Percentiles rank a stretch among this genome's conserved stretches.
phyloP scores from a whole-genome alignment of 2,329 filamentous ascomycete species.

The Aspergillus neotritici region DNA sequence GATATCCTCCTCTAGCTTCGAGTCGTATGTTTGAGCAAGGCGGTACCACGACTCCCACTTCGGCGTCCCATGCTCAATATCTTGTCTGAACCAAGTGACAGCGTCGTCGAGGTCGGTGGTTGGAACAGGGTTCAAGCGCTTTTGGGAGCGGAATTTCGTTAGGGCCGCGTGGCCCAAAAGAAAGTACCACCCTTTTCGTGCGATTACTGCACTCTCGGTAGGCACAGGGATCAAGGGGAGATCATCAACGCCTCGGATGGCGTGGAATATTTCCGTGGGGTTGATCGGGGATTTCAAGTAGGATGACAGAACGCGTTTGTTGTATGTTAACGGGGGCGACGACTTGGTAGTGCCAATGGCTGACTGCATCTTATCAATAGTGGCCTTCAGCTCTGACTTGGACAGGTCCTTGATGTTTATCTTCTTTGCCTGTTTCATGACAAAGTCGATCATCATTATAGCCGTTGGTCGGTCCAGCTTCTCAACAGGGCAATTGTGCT shows the following conservation, averaged over 20 bases:
- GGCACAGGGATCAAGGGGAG: constrained; percentile 67
- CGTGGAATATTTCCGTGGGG: constrained; percentile 70
- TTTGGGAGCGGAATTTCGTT: constrained; percentile 75
- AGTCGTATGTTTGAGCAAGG: constrained; percentile 79
- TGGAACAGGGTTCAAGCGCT: constrained; percentile 69
- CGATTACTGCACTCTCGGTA: constrained; percentile 62
- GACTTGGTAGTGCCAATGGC: constrained; percentile 72
- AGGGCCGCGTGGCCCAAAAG: constrained; percentile 82
- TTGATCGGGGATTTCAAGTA: constrained; percentile 81
- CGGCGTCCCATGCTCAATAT: constrained; percentile 74
- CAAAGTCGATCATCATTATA: constrained; percentile 73
- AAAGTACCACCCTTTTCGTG: constrained; percentile 86
- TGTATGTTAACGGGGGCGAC: constrained; percentile 75
- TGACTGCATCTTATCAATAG: constrained; percentile 89
- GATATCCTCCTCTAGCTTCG: constrained; percentile 79
- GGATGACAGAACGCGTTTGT: constrained; percentile 73
- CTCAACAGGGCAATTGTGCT: constrained; percentile 75
- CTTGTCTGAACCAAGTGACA: constrained; percentile 70
- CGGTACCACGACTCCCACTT: constrained; percentile 90
- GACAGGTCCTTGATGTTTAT: constrained; percentile 86
- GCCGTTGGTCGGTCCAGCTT: constrained; percentile 75
- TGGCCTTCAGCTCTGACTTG: constrained; percentile 82
- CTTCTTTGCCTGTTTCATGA: constrained; percentile 72
- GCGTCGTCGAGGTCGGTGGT: constrained; percentile 81
- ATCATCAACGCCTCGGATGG: constrained; percentile 70